Percentiles rank a stretch among this genome's conserved stretches.
Evolutionary conservation across 148 eudicot genomes (phyloP).

Genomic region (Fagopyrum tataricum): DNA sequence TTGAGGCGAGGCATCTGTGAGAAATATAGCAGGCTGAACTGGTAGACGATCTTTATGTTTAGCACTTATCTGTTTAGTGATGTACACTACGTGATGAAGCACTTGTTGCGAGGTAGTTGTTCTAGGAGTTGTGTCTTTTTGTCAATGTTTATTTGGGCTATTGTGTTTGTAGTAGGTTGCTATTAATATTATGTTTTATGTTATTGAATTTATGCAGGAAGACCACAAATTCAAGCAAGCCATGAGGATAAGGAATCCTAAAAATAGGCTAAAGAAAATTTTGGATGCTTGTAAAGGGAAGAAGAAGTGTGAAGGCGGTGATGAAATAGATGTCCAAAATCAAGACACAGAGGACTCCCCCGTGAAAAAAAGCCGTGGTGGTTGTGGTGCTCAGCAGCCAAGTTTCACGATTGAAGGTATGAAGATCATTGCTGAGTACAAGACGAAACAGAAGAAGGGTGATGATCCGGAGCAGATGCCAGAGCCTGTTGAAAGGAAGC

Average conservation of each 20-base stretch:
- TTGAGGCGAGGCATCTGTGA: background rate
- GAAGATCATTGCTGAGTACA: slow-evolving; percentile 62
- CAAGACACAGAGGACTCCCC: slow-evolving; percentile 54
- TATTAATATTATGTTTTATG: background rate
- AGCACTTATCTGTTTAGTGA: background rate
- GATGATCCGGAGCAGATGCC: slow-evolving; percentile 71
- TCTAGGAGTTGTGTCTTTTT: background rate
- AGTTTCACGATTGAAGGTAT: slow-evolving; percentile 69
- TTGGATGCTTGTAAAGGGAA: slow-evolving; percentile 91
- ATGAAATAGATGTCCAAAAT: slow-evolving; percentile 64
- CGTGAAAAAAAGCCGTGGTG: slow-evolving; percentile 53
- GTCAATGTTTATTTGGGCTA: background rate
- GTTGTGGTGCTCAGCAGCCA: slow-evolving; percentile 79
- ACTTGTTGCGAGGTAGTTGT: background rate
- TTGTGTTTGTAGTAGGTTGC: background rate
- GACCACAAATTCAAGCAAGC: slow-evolving; percentile 89
- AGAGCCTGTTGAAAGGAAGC: slow-evolving; percentile 71
- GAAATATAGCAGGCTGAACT: background rate
- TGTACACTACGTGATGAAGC: background rate
- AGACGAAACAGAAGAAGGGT: slow-evolving; percentile 57
- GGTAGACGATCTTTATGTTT: background rate
- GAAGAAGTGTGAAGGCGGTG: slow-evolving; percentile 95
- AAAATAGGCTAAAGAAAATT: slow-evolving; percentile 72
- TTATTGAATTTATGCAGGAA: slow-evolving; percentile 37
- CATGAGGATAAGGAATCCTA: slow-evolving; percentile 74